These are phyloP conservation scores for Pleurotus platypus DNA, from an alignment of 768 basidiomycete genomes.

Conservation along the genomic window DNA sequence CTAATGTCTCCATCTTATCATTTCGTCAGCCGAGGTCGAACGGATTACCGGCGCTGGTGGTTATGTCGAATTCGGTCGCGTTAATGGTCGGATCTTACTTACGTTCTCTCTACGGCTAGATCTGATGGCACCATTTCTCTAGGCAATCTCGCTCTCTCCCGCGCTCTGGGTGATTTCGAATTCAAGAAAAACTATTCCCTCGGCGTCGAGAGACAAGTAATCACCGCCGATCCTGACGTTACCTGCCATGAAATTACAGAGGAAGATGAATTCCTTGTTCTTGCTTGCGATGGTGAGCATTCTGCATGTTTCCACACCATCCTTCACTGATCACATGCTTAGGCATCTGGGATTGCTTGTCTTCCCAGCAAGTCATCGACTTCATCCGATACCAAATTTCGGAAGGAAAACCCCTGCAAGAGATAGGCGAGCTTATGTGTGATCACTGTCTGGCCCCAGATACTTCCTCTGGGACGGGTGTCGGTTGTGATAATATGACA, in stretches of 20 bases:
- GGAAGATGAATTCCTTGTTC: slow-evolving; percentile 95
- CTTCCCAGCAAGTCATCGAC: slow-evolving; percentile 90
- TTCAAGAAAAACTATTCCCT: slow-evolving; percentile 93
- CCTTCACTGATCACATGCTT: slow-evolving; percentile 1
- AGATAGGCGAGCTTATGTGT: slow-evolving; percentile 88
- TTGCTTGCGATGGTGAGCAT: slow-evolving; percentile 90
- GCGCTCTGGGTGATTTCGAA: slow-evolving; percentile 96
- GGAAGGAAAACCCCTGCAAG: slow-evolving; percentile 70
- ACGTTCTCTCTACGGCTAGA: not conserved
- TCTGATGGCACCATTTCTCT: slow-evolving; percentile 5
- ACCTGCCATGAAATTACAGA: slow-evolving; percentile 74
- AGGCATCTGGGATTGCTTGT: slow-evolving; percentile 99
- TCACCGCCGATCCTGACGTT: slow-evolving; percentile 93
- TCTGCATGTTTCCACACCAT: slow-evolving; percentile 1
- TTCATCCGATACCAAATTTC: slow-evolving; percentile 80
- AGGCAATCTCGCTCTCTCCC: slow-evolving; percentile 95
- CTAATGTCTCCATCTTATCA: slow-evolving; percentile 1
- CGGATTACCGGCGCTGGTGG: slow-evolving; percentile 91
- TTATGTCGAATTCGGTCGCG: slow-evolving; percentile 93
- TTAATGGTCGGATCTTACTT: slow-evolving; percentile 67
- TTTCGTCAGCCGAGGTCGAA: slow-evolving; percentile 64
- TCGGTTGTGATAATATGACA: slow-evolving; percentile 99
- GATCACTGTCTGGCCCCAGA: slow-evolving; percentile 94
- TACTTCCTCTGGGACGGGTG: slow-evolving; percentile 83
- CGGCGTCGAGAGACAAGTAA: slow-evolving; percentile 85